These are phyloP conservation scores for Melampsora abietis-canadensis DNA, from an alignment of 1,284 basidiomycete species.

Conservation along the genomic window DNA sequence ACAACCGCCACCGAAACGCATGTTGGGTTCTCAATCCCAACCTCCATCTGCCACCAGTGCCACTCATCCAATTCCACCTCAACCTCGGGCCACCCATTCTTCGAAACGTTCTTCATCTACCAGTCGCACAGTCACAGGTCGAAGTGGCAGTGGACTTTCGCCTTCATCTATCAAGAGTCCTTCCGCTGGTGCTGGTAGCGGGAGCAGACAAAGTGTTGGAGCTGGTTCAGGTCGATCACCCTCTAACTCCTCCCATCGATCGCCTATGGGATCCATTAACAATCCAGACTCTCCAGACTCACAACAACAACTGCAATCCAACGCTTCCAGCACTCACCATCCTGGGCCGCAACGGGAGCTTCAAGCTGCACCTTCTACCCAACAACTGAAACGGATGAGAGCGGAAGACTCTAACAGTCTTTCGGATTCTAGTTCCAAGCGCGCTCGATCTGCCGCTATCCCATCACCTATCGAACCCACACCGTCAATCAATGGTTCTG, in stretches of 20 bases:
- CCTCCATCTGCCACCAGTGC: conserved; percentile 12
- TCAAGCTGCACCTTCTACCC: neutral
- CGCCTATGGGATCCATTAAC: conserved; percentile 8
- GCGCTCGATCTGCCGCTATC: neutral
- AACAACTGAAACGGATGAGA: neutral
- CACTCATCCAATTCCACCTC: conserved; percentile 7
- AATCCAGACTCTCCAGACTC: conserved; percentile 21
- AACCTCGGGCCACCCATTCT: conserved; percentile 6
- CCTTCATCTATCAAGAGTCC: conserved; percentile 23
- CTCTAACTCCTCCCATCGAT: conserved; percentile 20
- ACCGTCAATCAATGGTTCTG: neutral
- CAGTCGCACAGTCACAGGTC: conserved; percentile 4
- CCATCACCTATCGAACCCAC: neutral
- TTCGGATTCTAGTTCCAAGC: neutral
- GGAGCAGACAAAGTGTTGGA: neutral
- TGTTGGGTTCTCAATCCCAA: conserved; percentile 9
- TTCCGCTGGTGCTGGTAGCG: conserved; percentile 1
- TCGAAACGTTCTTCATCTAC: neutral
- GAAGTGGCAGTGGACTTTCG: conserved; percentile 15
- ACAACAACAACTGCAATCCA: neutral
- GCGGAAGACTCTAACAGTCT: neutral
- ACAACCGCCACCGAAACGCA: conserved; percentile 18
- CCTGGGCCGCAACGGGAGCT: neutral
- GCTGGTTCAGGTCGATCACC: conserved; percentile 14
- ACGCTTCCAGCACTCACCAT: neutral